Evolutionary conservation across 2,329 filamentous ascomycete species (phyloP).

Genomic region (Coniella vitis): DNA sequence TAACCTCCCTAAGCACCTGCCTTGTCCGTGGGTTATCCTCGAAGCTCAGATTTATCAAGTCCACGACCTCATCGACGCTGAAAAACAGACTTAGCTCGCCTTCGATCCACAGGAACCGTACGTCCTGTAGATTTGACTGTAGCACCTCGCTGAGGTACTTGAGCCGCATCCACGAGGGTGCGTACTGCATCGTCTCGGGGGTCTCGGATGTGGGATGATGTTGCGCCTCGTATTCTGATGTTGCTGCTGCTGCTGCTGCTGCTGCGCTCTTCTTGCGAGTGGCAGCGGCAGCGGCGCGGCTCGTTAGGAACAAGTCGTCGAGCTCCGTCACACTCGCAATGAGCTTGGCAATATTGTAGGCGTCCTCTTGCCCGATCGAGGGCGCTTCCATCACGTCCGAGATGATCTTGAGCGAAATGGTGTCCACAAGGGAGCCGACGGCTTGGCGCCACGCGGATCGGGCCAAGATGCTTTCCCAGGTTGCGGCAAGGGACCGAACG

Average conservation of each 20-base stretch:
- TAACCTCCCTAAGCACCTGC: slow-evolving; percentile 53
- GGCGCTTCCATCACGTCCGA: slow-evolving; percentile 55
- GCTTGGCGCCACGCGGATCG: slow-evolving; percentile 58
- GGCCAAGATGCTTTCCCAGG: slow-evolving; percentile 53
- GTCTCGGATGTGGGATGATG: slow-evolving; percentile 30
- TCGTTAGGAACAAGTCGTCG: slow-evolving; percentile 53
- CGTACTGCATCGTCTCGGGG: slow-evolving; percentile 54
- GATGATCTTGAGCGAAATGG: slow-evolving; percentile 53
- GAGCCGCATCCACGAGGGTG: slow-evolving; percentile 54
- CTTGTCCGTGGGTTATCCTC: slow-evolving; percentile 54
- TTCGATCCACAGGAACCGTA: slow-evolving; percentile 57
- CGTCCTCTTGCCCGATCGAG: slow-evolving; percentile 57
- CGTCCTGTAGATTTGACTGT: slow-evolving; percentile 59
- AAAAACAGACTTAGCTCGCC: slow-evolving; percentile 61
- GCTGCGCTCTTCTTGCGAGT: too few species aligned
- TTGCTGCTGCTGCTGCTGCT: slow-evolving; percentile 22
- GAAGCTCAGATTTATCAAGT: slow-evolving; percentile 57
- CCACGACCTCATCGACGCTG: slow-evolving; percentile 51
- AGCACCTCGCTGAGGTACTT: slow-evolving; percentile 59
- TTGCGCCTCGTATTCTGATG: background rate
- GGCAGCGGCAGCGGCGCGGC: slow-evolving; percentile 24
- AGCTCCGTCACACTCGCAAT: slow-evolving; percentile 52
- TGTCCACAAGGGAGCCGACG: slow-evolving; percentile 52
- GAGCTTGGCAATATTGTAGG: slow-evolving; percentile 52
- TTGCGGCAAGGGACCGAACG: slow-evolving; percentile 45